These are phyloP conservation scores for Melocanna baccifera DNA, from an alignment of 176 grass and related monocot species.

Conservation along the genomic window DNA sequence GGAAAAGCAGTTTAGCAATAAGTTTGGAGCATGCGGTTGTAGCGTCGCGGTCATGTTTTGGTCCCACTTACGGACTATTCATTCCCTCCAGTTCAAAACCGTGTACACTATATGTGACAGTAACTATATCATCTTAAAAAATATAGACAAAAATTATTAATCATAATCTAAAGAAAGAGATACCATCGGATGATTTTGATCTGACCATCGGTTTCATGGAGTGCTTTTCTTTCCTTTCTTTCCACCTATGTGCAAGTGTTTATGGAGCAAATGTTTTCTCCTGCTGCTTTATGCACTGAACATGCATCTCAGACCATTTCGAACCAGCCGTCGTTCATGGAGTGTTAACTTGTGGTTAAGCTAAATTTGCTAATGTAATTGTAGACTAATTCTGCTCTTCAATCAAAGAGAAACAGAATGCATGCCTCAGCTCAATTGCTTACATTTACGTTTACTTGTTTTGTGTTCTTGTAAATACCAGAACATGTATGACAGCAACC, in stretches of 20 bases:
- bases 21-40: too few relatives aligned
- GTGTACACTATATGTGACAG: too few relatives aligned
- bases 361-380: not conserved
- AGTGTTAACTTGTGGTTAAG: not conserved
- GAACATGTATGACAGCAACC: conserved; percentile 75
- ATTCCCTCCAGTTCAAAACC: too few relatives aligned
- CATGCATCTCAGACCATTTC: not conserved
- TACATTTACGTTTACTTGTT: not conserved
- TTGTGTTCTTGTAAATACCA: not conserved
- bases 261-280: not conserved
- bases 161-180: too few relatives aligned
- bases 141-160: rapidly evolving
- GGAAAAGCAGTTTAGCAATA: too few relatives aligned
- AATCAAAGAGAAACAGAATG: not conserved
- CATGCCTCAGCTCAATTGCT: not conserved
- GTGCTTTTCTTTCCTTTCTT: not conserved
- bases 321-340: not conserved
- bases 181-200: not conserved
- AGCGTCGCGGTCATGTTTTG: too few relatives aligned
- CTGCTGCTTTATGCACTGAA: not conserved
- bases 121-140: too few relatives aligned
- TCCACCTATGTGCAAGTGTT: not conserved
- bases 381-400: not conserved
- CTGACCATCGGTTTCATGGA: not conserved
- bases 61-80: too few relatives aligned